phyloP scores from a whole-genome alignment of 2,329 filamentous ascomycete species.

The Botrytis byssoidea region DNA sequence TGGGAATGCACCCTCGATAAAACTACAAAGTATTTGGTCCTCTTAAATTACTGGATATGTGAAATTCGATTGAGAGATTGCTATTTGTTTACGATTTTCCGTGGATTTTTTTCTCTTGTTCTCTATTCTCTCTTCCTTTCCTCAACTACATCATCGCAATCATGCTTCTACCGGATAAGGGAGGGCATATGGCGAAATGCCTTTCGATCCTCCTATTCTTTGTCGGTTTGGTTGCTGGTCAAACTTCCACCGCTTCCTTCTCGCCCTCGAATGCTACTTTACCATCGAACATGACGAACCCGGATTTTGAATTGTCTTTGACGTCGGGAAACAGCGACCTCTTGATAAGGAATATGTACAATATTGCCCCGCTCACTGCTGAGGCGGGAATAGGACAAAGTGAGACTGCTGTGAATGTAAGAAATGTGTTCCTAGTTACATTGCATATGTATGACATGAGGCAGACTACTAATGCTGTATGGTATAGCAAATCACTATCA shows the following conservation, averaged over 20 bases:
- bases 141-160: constrained; percentile 15
- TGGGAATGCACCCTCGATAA: constrained; percentile 5
- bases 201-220: constrained; percentile 27
- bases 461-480: background rate
- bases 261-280: constrained; percentile 34
- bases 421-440: constrained; percentile 5
- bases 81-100: background rate
- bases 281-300: constrained; percentile 24
- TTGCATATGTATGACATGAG: background rate
- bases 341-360: constrained; percentile 24
- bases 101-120: background rate
- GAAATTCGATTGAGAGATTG: background rate
- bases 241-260: constrained; percentile 26
- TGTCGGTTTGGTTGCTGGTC: constrained; percentile 28
- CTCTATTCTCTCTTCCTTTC: constrained; percentile 4
- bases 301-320: constrained; percentile 27
- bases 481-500: constrained; percentile 24
- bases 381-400: constrained; percentile 30
- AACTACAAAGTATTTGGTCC: background rate
- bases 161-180: constrained; percentile 35
- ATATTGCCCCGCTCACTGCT: constrained; percentile 34
- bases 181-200: constrained; percentile 27
- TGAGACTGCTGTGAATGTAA: constrained; percentile 26
- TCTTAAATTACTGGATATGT: constrained; percentile 12
- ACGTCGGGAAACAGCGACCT: constrained; percentile 19